Conservation (phyloP, 2,329 filamentous ascomycete species). For the Alternaria rosae region DNA sequence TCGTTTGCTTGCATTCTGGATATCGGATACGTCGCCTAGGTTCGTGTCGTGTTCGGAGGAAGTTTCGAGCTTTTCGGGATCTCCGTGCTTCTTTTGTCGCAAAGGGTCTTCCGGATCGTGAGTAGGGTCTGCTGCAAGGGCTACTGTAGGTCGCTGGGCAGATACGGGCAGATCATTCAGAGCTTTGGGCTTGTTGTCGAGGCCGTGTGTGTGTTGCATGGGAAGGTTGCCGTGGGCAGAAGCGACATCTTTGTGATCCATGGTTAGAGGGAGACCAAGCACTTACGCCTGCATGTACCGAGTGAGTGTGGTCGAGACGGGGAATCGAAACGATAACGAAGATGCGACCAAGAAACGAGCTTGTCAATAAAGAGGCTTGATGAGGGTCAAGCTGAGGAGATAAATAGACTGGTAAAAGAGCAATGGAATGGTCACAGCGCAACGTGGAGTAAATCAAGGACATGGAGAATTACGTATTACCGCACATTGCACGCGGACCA, state of each 20-base stretch:
- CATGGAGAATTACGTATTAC: constrained; percentile 23
- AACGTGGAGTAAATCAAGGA: constrained; percentile 8
- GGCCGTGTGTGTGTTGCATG: constrained; percentile 19
- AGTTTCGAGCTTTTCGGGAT: constrained; percentile 26
- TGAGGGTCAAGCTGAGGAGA: background rate
- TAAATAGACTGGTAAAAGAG: background rate
- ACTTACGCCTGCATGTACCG: constrained; percentile 18
- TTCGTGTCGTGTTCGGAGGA: constrained; percentile 29
- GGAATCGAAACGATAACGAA: background rate
- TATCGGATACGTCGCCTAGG: constrained; percentile 32
- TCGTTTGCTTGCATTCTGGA: constrained; percentile 32
- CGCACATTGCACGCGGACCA: constrained; percentile 3
- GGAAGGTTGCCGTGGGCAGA: constrained; percentile 19
- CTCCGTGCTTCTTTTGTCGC: constrained; percentile 12
- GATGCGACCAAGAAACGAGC: background rate
- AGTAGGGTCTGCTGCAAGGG: constrained; percentile 32
- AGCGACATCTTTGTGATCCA: constrained; percentile 24
- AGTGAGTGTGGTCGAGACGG: background rate
- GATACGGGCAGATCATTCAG: constrained; percentile 21
- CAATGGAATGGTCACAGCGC: constrained; percentile 4
- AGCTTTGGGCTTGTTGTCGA: constrained; percentile 23
- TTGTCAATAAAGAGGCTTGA: background rate
- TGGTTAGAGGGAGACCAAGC: constrained; percentile 15
- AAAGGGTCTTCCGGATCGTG: constrained; percentile 27
- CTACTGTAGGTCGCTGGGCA: constrained; percentile 26